Conservation (phyloP, 2,329 filamentous ascomycete genomes). For the Botrytis sinoallii region DNA sequence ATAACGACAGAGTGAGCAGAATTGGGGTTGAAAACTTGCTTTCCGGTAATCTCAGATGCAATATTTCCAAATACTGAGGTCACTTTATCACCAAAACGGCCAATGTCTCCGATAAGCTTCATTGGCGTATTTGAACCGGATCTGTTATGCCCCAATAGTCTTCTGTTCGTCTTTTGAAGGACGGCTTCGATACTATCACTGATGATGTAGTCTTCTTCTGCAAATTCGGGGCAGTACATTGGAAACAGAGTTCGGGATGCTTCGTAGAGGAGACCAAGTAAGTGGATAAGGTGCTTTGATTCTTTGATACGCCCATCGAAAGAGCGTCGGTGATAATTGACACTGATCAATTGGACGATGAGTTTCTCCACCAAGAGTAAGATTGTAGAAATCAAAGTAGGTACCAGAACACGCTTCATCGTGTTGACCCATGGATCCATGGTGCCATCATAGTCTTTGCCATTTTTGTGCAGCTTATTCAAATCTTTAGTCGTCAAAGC, state of each 20-base stretch:
- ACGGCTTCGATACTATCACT: slow-evolving; percentile 75
- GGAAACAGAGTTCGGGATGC: slow-evolving; percentile 87
- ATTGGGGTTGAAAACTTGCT: slow-evolving; percentile 90
- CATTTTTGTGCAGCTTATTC: slow-evolving; percentile 18
- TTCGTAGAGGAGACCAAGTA: slow-evolving; percentile 84
- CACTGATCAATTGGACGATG: slow-evolving; percentile 77
- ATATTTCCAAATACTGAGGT: slow-evolving; percentile 91
- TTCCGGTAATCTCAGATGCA: slow-evolving; percentile 91
- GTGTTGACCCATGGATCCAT: slow-evolving; percentile 50
- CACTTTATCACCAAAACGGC: slow-evolving; percentile 86
- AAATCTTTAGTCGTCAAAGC: slow-evolving; percentile 45
- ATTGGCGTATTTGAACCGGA: slow-evolving; percentile 72
- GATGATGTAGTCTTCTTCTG: slow-evolving; percentile 88
- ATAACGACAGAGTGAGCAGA: slow-evolving; percentile 87
- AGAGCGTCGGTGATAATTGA: slow-evolving; percentile 81
- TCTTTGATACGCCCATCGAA: slow-evolving; percentile 81
- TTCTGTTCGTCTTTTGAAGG: slow-evolving; percentile 54
- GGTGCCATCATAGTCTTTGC: neutral
- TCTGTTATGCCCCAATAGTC: slow-evolving; percentile 40
- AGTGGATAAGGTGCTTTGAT: slow-evolving; percentile 80
- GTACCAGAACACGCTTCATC: slow-evolving; percentile 63
- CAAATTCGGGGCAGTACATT: slow-evolving; percentile 86
- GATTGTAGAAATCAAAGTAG: slow-evolving; percentile 63
- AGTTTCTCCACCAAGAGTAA: slow-evolving; percentile 75
- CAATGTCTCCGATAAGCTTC: slow-evolving; percentile 69